A percentile compares a stretch with the other conserved stretches of the same genome.
phyloP scores from a whole-genome alignment of 306 rosid genomes.

The Vigna angularis region DNA sequence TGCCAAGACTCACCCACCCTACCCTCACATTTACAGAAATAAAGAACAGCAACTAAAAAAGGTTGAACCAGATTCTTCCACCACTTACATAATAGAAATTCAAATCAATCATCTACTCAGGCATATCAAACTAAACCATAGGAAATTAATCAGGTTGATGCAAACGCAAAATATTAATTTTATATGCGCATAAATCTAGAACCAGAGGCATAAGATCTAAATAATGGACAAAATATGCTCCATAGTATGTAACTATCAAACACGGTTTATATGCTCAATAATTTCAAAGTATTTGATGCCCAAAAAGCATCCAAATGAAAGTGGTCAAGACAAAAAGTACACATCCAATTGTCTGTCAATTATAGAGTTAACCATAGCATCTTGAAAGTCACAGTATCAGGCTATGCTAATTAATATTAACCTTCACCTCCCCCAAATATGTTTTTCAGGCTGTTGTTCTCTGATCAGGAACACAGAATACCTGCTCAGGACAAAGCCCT shows the following conservation, averaged over 20 bases:
- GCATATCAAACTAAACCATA: constrained; percentile 33
- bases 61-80: constrained; percentile 36
- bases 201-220: constrained; percentile 27
- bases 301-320: background rate
- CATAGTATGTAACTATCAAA: constrained; percentile 20
- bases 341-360: background rate
- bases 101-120: constrained; percentile 30
- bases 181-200: constrained; percentile 15
- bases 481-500: background rate
- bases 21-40: background rate
- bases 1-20: background rate
- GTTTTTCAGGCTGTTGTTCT: too few species aligned
- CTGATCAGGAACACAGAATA: background rate
- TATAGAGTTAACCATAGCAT: too few species aligned
- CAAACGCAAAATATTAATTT: constrained; percentile 17
- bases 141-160: constrained; percentile 40
- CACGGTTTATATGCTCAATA: constrained; percentile 25
- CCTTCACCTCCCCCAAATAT: too few species aligned
- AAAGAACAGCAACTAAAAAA: constrained; percentile 25
- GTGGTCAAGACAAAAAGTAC: background rate
- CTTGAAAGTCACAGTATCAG: too few species aligned
- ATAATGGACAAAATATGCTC: constrained; percentile 6
- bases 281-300: background rate
- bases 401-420: too few species aligned
- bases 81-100: constrained; percentile 28